Percentiles rank a stretch among this genome's conserved stretches.
These are phyloP conservation scores for Penicillium riverlandense DNA, from an alignment of 495 filamentous ascomycete species.

Conservation along the genomic window DNA sequence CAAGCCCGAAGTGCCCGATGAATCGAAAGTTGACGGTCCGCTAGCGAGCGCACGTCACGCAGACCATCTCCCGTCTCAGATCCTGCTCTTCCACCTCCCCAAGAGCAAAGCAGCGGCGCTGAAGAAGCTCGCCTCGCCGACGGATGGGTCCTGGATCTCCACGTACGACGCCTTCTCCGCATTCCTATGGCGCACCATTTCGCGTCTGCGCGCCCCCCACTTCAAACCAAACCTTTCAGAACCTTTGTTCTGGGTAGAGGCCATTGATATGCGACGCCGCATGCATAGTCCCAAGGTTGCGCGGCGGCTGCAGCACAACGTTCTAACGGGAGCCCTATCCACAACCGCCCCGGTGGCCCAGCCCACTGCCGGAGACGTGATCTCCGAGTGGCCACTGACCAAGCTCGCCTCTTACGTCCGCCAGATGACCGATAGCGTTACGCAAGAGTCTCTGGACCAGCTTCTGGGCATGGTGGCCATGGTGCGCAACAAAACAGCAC, in stretches of 20 bases:
- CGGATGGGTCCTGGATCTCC: constrained; percentile 28
- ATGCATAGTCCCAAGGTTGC: constrained; percentile 21
- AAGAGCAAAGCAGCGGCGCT: constrained; percentile 35
- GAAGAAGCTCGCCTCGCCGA: constrained; percentile 25
- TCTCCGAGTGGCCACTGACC: constrained; percentile 27
- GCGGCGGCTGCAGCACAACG: constrained; percentile 26
- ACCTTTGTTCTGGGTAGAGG: constrained; percentile 24
- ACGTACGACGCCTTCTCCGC: constrained; percentile 37
- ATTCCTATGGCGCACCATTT: constrained; percentile 27
- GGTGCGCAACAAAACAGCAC: constrained; percentile 29
- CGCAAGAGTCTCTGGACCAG: constrained; percentile 17
- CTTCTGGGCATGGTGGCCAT: constrained; percentile 23
- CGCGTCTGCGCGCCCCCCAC: constrained; percentile 21
- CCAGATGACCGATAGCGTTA: constrained; percentile 24
- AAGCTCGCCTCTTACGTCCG: constrained; percentile 31
- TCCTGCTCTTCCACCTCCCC: constrained; percentile 32
- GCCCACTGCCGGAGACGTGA: constrained; percentile 20
- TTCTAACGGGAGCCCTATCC: constrained; percentile 21
- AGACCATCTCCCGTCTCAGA: constrained; percentile 13
- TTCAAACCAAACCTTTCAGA: constrained; percentile 19
- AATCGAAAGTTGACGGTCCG: constrained; percentile 22
- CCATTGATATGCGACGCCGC: constrained; percentile 32
- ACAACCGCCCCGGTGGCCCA: neutral
- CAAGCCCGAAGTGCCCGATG: constrained; percentile 5
- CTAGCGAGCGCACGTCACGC: constrained; percentile 20